phyloP scores from a whole-genome alignment of 2,329 filamentous ascomycete species.

The Ilyonectria destructans region DNA sequence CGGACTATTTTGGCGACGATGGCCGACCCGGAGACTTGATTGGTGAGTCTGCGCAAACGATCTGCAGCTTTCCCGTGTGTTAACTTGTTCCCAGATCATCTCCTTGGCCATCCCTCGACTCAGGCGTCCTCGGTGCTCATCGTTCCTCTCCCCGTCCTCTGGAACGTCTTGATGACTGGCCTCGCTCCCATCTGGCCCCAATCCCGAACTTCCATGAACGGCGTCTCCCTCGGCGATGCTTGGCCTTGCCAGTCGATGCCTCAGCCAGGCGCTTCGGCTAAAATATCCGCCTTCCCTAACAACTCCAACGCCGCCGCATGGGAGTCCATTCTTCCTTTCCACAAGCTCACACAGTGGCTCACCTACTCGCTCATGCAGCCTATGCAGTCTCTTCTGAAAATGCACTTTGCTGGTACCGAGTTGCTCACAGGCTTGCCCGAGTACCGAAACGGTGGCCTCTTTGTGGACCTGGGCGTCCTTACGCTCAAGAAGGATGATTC shows the following conservation, averaged over 20 bases:
- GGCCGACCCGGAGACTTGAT: conserved; percentile 95
- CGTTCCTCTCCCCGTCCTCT: conserved; percentile 88
- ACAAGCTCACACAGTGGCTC: conserved; percentile 96
- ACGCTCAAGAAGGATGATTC: conserved; percentile 81
- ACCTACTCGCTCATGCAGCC: conserved; percentile 95
- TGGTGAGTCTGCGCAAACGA: conserved; percentile 68
- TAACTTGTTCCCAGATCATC: conserved; percentile 78
- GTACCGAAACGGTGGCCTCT: conserved; percentile 91
- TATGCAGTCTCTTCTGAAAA: conserved; percentile 85
- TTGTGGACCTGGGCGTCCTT: conserved; percentile 87
- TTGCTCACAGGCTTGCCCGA: conserved; percentile 91
- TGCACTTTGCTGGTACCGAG: conserved; percentile 86
- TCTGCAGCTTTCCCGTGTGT: conserved; percentile 1
- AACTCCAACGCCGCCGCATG: conserved; percentile 60
- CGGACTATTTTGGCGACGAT: conserved; percentile 87
- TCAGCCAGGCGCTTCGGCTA: conserved; percentile 62
- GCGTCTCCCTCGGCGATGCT: conserved; percentile 90
- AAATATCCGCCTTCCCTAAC: conserved; percentile 45
- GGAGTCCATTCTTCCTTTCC: conserved; percentile 90
- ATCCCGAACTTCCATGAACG: conserved; percentile 89
- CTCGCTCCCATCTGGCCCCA: conserved; percentile 90
- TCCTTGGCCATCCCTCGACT: conserved; percentile 92
- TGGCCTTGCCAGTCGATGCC: conserved; percentile 94
- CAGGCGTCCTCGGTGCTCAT: conserved; percentile 91
- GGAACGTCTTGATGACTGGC: conserved; percentile 91